These are phyloP conservation scores for Calonectria henricotiae DNA, from an alignment of 2,329 filamentous ascomycete genomes.

Conservation along the genomic window DNA sequence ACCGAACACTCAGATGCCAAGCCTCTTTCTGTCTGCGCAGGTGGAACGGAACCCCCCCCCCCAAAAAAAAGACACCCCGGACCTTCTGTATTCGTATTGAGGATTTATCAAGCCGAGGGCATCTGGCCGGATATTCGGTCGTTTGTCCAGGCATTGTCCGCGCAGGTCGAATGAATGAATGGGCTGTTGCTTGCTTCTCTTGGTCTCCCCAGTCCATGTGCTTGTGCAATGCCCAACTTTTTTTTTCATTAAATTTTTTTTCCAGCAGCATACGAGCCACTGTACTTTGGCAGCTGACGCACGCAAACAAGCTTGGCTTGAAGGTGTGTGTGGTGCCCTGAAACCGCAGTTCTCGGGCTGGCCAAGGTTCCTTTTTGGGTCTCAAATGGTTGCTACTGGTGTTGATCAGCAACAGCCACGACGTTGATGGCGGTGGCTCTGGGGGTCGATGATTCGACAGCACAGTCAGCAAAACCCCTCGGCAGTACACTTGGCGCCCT, in stretches of 20 bases:
- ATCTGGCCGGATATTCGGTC: constrained; percentile 6
- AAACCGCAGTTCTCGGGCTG: constrained; percentile 3
- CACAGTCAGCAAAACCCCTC: background rate
- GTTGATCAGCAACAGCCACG: constrained; percentile 10
- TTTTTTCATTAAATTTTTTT: background rate
- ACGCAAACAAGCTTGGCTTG: background rate
- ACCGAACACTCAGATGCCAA: constrained; percentile 20
- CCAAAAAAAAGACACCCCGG: constrained; percentile 6
- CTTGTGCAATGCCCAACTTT: constrained; percentile 25
- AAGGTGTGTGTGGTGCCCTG: constrained; percentile 2
- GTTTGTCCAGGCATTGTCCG: background rate
- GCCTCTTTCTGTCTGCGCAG: background rate
- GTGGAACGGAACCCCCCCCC: background rate
- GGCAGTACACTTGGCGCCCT: constrained; percentile 2
- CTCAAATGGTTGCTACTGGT: constrained; percentile 6
- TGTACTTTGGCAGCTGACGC: constrained; percentile 18
- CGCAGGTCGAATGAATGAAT: constrained; percentile 18
- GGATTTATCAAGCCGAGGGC: background rate
- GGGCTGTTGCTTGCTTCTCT: constrained; percentile 29
- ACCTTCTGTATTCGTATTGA: constrained; percentile 38
- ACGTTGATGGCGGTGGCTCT: constrained; percentile 24
- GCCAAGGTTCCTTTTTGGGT: constrained; percentile 3
- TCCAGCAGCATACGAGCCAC: background rate
- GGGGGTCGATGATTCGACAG: constrained; percentile 12
- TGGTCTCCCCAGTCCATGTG: constrained; percentile 6